Percentiles rank a stretch among this genome's conserved stretches.
Evolutionary conservation across 192 early-diverging fungal genomes (phyloP).

Genomic region (Backusella liffmaniae): DNA sequence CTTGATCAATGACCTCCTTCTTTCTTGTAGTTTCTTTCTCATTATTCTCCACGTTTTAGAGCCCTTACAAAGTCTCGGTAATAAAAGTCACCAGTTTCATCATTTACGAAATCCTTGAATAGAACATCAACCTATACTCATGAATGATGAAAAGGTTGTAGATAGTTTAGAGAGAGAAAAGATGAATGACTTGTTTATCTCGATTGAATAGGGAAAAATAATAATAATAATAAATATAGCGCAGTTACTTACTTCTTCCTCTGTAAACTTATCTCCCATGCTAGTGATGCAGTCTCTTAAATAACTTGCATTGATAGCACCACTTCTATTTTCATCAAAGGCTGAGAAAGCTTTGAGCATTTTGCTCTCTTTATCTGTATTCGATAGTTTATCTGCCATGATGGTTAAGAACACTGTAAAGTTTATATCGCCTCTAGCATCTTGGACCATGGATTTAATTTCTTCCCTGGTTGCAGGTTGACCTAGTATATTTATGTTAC

Average conservation of each 20-base stretch:
- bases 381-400: conserved; percentile 90
- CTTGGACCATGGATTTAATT: conserved; percentile 87
- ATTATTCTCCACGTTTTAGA: conserved; percentile 86
- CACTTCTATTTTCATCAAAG: conserved; percentile 85
- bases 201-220: neutral
- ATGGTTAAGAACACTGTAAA: conserved; percentile 97
- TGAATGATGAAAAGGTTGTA: neutral
- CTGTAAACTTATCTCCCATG: conserved; percentile 90
- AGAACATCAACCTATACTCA: conserved; percentile 73
- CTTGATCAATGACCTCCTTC: neutral
- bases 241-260: conserved; percentile 69
- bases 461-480: conserved; percentile 71
- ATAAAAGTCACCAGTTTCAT: conserved; percentile 75
- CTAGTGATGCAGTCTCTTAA: conserved; percentile 86
- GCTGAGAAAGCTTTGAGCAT: conserved; percentile 90
- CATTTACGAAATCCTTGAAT: conserved; percentile 85
- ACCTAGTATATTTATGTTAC: conserved; percentile 36
- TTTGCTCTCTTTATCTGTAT: conserved; percentile 88
- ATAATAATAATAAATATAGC: neutral
- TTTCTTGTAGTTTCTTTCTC: neutral
- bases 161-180: neutral
- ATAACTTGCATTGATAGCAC: conserved; percentile 76
- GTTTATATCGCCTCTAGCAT: conserved; percentile 86
- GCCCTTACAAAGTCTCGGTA: conserved; percentile 90
- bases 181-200: neutral